Base-by-base conservation (phyloP, 2,329 filamentous ascomycete genomes). In the Trichoderma arundinaceum region DNA sequence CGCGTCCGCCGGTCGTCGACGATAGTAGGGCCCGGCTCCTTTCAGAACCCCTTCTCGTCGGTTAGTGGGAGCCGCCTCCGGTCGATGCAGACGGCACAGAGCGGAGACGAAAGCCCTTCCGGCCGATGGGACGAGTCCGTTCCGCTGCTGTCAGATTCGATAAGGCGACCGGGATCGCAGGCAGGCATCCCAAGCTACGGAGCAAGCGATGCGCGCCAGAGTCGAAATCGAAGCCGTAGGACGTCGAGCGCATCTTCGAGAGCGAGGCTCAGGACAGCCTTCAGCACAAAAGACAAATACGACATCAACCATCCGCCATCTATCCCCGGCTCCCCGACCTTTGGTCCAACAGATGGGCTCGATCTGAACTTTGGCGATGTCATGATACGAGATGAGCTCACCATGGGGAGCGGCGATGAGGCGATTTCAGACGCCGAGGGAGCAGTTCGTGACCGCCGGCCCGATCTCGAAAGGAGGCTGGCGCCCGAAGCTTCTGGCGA, bases 401-500 rank as follows among this genome's bases (percentile, higher is more conserved):
- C 81, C 22, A 75, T 80, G 49, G 58, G 33, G 68, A 71, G 71
- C 44, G 73, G 74, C 33, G 72, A 78, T 22, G 76, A 78, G n/a
- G 72, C 73, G 7, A 66, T 72, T 12, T 77, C 77, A 7, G 76
- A 76, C 7, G 64, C 70, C 4, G 74, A 70, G 7, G 70, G 66
- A 5, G 64, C 61, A 3, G 63, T 70, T 19, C 69, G 72, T 19
- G 74, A 75, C 33, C 74, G 71, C 33, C 72, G 76, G 19, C 69
- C 75, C 3, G 73, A 76, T 10, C 60, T 71, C 17, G 68, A 67
- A 6, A 71, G 75, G 56, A 83, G 89, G 43, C 83, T 88, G 69
- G 83, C 84, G 12, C 76, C 90, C 12, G 83, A 89, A 10, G 91
- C 89, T 0, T 88, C 95, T 72, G 91, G 91, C 69, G 95, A 98